These are phyloP conservation scores for Talaromyces sp. DNA, from an alignment of 2,329 filamentous ascomycete species.

Conservation along the genomic window DNA sequence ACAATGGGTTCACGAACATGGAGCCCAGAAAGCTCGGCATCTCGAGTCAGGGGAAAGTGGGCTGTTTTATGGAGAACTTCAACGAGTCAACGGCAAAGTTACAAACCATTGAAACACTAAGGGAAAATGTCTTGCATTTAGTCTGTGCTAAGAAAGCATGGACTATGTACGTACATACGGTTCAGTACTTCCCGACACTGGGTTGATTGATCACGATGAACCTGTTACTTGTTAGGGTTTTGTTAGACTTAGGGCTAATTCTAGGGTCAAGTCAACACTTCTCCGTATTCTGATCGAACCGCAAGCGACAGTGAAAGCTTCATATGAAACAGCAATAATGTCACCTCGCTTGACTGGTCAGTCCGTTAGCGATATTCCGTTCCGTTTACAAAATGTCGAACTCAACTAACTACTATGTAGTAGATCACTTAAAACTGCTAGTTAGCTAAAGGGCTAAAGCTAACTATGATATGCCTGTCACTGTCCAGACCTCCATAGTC, in stretches of 20 bases:
- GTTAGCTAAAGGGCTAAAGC: not conserved
- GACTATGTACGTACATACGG: not conserved
- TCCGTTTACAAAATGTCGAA: not conserved
- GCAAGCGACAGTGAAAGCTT: not conserved
- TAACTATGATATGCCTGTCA: not conserved
- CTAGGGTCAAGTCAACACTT: not conserved
- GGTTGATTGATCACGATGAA: not conserved
- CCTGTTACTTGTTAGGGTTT: not conserved
- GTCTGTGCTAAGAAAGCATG: not conserved
- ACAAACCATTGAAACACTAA: not conserved
- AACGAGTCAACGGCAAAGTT: not conserved
- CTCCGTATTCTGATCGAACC: not conserved
- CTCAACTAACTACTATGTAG: no score
- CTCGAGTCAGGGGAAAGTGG: constrained; percentile 1
- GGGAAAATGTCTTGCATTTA: not conserved
- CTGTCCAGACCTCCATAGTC: not conserved
- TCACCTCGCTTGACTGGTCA: not conserved
- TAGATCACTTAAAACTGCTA: not conserved
- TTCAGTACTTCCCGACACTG: not conserved
- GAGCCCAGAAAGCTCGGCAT: not conserved
- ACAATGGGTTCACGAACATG: not conserved
- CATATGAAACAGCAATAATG: not conserved
- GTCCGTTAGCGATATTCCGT: not conserved
- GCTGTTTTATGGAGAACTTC: not conserved
- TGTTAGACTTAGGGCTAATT: not conserved